phyloP scores from a whole-genome alignment of 441 rosid species.

The Erysimum pusillum region DNA sequence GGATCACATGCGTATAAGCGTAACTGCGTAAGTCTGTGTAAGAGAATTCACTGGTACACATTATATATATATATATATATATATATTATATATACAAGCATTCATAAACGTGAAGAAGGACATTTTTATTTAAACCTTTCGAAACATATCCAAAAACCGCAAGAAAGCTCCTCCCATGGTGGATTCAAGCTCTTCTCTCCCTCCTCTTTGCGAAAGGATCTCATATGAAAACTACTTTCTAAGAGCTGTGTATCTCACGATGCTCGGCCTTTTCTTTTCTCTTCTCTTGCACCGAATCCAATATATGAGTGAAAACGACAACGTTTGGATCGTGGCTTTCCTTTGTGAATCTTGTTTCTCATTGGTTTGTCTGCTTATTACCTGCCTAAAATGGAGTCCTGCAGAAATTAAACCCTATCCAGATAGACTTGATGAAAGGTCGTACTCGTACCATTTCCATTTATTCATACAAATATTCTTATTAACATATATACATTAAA shows the following conservation, averaged over 20 bases:
- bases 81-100: not conserved
- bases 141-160: constrained; percentile 7
- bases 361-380: constrained; percentile 53
- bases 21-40: no score
- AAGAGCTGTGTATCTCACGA: constrained; percentile 49
- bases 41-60: no score
- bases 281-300: constrained; percentile 56
- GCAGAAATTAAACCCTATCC: constrained; percentile 53
- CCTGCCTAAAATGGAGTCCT: constrained; percentile 64
- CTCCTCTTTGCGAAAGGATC: constrained; percentile 48
- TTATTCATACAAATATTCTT: not conserved
- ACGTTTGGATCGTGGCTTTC: constrained; percentile 62
- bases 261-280: constrained; percentile 54
- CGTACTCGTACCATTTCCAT: constrained; percentile 51
- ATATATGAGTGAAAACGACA: constrained; percentile 50
- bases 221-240: constrained; percentile 37
- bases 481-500: not conserved
- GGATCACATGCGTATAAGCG: not conserved
- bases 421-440: constrained; percentile 49
- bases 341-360: constrained; percentile 67
- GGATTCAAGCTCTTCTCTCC: constrained; percentile 1
- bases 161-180: constrained; percentile 33
- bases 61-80: no score
- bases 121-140: not conserved
- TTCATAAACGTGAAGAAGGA: not conserved